Evolutionary conservation across 108 stramenopile species (phyloP).

Genomic region (Mediolabrus comicus): DNA sequence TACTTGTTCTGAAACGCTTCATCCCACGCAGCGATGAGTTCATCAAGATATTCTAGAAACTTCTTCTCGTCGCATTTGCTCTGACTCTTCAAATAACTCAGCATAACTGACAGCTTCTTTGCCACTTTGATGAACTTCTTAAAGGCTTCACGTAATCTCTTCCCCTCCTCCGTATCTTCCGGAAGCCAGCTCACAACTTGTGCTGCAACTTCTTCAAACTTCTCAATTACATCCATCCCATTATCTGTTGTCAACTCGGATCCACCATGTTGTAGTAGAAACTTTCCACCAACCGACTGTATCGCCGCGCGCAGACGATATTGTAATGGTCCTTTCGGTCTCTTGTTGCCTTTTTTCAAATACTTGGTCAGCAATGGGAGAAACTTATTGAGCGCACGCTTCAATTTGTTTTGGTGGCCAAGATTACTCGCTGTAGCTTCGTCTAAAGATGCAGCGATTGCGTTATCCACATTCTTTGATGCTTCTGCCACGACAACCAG

Average conservation of each 20-base stretch:
- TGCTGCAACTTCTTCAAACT: neutral
- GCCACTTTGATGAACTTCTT: neutral
- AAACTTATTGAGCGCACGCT: too few relatives aligned
- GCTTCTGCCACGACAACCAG: too few relatives aligned
- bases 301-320: neutral
- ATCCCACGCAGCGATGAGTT: neutral
- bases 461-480: too few relatives aligned
- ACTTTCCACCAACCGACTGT: neutral
- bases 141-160: neutral
- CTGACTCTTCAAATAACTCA: neutral
- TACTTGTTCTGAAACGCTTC: neutral
- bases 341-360: neutral
- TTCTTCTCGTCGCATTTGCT: neutral
- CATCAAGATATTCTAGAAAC: neutral
- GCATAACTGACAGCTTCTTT: neutral
- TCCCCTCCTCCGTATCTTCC: neutral
- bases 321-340: neutral
- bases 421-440: too few relatives aligned
- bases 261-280: neutral
- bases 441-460: too few relatives aligned
- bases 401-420: too few relatives aligned
- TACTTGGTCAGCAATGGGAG: too few relatives aligned
- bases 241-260: neutral
- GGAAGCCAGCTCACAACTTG: neutral
- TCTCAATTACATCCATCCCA: conserved; percentile 5